Conservation (phyloP, 139 green algal species). For the Coelastrella sp. region DNA sequence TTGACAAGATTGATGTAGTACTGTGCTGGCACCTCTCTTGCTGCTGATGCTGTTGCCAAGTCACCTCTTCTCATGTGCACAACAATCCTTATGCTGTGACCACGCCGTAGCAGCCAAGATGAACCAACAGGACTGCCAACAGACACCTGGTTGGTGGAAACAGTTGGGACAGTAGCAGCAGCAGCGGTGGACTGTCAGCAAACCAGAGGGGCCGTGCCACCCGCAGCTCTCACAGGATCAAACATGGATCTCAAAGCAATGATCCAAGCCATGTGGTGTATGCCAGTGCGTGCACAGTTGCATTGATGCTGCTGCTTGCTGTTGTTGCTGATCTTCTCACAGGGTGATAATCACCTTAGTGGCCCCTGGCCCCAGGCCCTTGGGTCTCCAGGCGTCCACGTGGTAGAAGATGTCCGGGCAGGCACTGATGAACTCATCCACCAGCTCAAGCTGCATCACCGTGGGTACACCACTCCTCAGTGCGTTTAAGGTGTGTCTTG, state of each 20-base stretch:
- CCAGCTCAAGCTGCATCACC: slow-evolving; percentile 4
- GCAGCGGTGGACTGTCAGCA: background rate
- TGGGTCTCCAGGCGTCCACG: background rate
- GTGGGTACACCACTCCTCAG: background rate
- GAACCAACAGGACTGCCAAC: background rate
- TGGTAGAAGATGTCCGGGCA: slow-evolving; percentile 30
- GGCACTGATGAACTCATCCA: background rate
- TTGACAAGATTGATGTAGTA: slow-evolving; percentile 20
- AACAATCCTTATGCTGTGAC: slow-evolving; percentile 10
- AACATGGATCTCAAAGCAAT: too few relatives aligned
- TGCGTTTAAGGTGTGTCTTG: background rate
- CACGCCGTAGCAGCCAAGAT: background rate
- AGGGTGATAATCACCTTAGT: background rate
- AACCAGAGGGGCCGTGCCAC: too few relatives aligned
- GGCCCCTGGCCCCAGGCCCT: background rate
- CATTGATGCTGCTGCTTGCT: background rate
- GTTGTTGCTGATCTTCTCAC: background rate
- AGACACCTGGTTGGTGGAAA: background rate
- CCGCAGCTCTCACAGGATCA: too few relatives aligned
- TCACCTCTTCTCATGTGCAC: slow-evolving; percentile 27
- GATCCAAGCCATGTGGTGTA: too few relatives aligned
- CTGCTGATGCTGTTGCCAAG: background rate
- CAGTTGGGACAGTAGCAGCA: background rate
- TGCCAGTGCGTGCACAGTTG: background rate
- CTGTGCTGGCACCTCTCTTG: background rate